Evolutionary conservation across 805 yeast species (phyloP).

Genomic region (Suhomyces sp.): DNA sequence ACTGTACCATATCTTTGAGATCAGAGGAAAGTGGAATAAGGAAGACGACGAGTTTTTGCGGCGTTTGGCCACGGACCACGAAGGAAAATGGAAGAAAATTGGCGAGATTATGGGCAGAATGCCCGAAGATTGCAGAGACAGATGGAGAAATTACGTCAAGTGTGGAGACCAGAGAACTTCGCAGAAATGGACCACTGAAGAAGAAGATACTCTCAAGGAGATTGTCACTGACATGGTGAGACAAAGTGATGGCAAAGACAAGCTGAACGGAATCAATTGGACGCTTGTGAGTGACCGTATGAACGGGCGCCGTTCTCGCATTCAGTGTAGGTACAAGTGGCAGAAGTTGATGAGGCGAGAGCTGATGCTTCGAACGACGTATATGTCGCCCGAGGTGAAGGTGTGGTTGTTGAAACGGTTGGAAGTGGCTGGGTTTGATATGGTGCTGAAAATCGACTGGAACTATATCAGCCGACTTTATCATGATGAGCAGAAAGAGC

Average conservation of each 20-base stretch:
- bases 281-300: slow-evolving; percentile 84
- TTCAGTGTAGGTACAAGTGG: slow-evolving; percentile 96
- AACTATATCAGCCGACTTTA: slow-evolving; percentile 26
- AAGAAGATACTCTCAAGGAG: slow-evolving; percentile 59
- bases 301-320: slow-evolving; percentile 86
- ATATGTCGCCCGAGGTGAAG: slow-evolving; percentile 33
- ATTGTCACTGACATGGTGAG: slow-evolving; percentile 50
- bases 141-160: slow-evolving; percentile 94
- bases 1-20: slow-evolving; percentile 81
- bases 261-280: slow-evolving; percentile 69
- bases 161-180: slow-evolving; percentile 77
- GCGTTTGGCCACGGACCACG: slow-evolving; percentile 59
- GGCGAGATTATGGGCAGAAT: slow-evolving; percentile 80
- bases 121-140: slow-evolving; percentile 97
- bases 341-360: slow-evolving; percentile 70
- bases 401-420: slow-evolving; percentile 37
- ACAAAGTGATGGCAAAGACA: slow-evolving; percentile 10
- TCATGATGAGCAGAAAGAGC: slow-evolving; percentile 23
- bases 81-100: slow-evolving; percentile 85
- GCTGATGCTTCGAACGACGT: slow-evolving; percentile 26
- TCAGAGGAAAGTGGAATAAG: slow-evolving; percentile 85
- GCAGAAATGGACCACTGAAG: slow-evolving; percentile 76
- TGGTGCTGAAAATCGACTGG: slow-evolving; percentile 35
- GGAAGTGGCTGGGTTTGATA: slow-evolving; percentile 22
- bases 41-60: slow-evolving; percentile 74